Evolutionary conservation across 352 stramenopile species (phyloP), one percentile per base, ranked within the genome.

Genomic region (Globisporangium mamillatum): DNA sequence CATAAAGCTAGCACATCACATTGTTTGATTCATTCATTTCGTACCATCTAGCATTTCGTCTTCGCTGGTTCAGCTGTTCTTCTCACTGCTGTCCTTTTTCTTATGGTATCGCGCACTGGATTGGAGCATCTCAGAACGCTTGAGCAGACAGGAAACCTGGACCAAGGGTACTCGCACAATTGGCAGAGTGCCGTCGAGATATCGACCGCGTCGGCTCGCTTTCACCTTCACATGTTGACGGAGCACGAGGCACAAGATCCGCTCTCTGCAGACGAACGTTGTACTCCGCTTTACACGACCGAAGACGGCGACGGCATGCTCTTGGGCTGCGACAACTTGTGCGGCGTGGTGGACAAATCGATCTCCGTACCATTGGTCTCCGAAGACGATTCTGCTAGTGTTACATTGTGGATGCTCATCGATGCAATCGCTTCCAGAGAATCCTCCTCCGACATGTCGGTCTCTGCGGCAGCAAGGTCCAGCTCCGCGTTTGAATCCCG

Each of bases 341-440:
- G 75, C 4, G 73, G 75, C 62, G 74, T 80, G 66, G 77, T 73
- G 9, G 70, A 69, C 46, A 79, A 53, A 41, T 74, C 59, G 58
- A 73, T 74, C 57, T 78, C 76, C 20, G 63, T 69, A 63, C 74
- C 69, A 55, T 61, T 75, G 34, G 52, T 44, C 52, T 50, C 70
- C 22, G 65, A 66, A 29, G 64, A 18, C 25, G 65, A 38, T 8
- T 62, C 69, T 67, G 72, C 58, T 74, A 81, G 64, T 77, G 75
- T 74, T 77, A 86, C 76, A 80, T 81, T 86, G 70, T 86, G 74
- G 60, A 84, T 81, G 55, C 75, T 64, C 41, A 67, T 79, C 52
- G 68, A 79, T 46, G 65, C 74, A 25, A 52, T 53, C 32, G 44
- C 32, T 48, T 62, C 56, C 56, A 62, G 56, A 41, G 56, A 62